phyloP scores from a whole-genome alignment of 2,329 filamentous ascomycete genomes.

The Huntiella omanensis region DNA sequence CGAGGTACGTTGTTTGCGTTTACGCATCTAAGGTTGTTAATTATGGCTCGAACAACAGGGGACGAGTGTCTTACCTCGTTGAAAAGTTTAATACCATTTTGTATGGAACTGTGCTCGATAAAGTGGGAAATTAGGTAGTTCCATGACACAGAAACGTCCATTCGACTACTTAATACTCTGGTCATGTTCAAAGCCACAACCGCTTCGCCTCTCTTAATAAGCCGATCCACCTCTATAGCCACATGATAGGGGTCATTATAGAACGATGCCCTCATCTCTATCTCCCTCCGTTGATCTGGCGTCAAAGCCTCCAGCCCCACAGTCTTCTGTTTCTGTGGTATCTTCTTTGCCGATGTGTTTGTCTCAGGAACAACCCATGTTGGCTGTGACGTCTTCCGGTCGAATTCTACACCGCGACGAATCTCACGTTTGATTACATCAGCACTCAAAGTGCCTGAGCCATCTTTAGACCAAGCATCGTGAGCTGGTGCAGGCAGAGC shows the following conservation, averaged over 20 bases:
- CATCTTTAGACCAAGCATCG: neutral
- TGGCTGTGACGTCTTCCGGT: constrained; percentile 9
- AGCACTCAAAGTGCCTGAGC: neutral
- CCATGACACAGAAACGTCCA: constrained; percentile 60
- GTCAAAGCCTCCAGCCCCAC: constrained; percentile 4
- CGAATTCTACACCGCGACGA: constrained; percentile 7
- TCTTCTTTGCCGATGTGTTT: no score
- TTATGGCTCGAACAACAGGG: neutral
- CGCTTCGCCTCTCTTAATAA: constrained; percentile 38
- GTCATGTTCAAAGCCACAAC: constrained; percentile 51
- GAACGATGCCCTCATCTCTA: constrained; percentile 18
- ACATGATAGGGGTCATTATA: constrained; percentile 56
- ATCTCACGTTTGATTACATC: constrained; percentile 10
- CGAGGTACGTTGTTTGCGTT: constrained; percentile 64
- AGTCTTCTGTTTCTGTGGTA: constrained; percentile 1
- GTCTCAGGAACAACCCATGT: constrained; percentile 9
- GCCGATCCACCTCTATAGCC: constrained; percentile 42
- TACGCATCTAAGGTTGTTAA: constrained; percentile 61
- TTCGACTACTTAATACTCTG: constrained; percentile 45
- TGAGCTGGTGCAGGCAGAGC: neutral
- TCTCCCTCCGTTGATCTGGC: constrained; percentile 2
- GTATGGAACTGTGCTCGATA: constrained; percentile 40
- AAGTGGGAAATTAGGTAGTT: constrained; percentile 65
- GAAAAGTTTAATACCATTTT: constrained; percentile 57
- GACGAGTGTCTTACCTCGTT: constrained; percentile 49